phyloP scores from a whole-genome alignment of 129 eudicot genomes.

The Tagetes patula region DNA sequence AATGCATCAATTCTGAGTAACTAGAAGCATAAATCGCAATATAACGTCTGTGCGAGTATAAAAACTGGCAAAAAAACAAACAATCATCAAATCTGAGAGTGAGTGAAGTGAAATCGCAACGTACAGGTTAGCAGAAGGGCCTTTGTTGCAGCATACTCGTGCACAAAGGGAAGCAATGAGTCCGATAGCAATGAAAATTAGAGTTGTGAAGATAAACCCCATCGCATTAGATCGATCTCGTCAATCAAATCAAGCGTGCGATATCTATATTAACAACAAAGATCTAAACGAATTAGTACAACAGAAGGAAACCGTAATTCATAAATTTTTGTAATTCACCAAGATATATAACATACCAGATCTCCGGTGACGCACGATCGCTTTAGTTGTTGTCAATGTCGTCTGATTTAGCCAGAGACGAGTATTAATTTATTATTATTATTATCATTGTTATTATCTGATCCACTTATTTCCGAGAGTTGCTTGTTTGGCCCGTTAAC shows the following conservation, averaged over 20 bases:
- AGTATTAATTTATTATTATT: not conserved
- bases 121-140: slow-evolving; percentile 71
- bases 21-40: not conserved
- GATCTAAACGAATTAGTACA: not conserved
- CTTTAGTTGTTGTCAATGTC: slow-evolving; percentile 20
- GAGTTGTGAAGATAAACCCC: slow-evolving; percentile 57
- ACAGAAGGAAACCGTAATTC: not conserved
- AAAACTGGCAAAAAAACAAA: not conserved
- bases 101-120: slow-evolving; percentile 7
- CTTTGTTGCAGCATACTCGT: slow-evolving; percentile 65
- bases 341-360: slow-evolving; percentile 9
- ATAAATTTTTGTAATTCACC: not conserved
- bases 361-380: slow-evolving; percentile 30
- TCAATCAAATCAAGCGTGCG: slow-evolving; percentile 29
- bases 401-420: not conserved
- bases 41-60: not conserved
- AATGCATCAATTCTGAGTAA: not conserved
- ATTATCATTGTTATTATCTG: slow-evolving; percentile 16
- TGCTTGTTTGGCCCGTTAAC: not conserved
- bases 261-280: not conserved
- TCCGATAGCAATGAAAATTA: slow-evolving; percentile 55
- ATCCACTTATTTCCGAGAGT: slow-evolving; percentile 26
- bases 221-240: slow-evolving; percentile 33
- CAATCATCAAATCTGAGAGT: not conserved
- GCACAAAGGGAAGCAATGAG: slow-evolving; percentile 50